A percentile compares a stretch with the other conserved stretches of the same genome.
phyloP scores from a whole-genome alignment of 2,329 filamentous ascomycete species.

The Beauveria rudraprayagi region DNA sequence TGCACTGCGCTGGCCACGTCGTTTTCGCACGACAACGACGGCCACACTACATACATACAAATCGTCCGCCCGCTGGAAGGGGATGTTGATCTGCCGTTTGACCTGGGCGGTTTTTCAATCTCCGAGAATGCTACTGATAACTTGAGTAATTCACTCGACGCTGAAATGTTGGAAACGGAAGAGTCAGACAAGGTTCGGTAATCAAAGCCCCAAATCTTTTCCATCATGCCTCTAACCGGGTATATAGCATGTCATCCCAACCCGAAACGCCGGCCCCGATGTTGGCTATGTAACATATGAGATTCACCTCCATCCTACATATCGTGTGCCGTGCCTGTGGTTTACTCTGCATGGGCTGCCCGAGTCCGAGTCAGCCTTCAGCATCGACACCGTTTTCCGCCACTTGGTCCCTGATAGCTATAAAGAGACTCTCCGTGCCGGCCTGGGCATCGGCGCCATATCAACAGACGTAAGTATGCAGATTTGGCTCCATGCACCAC shows the following conservation, averaged over 20 bases:
- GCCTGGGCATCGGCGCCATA: constrained; percentile 62
- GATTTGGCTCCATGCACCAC: background rate
- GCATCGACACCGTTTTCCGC: constrained; percentile 62
- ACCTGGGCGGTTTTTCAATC: constrained; percentile 40
- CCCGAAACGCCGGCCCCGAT: constrained; percentile 22
- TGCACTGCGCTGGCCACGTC: constrained; percentile 42
- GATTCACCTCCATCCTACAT: constrained; percentile 67
- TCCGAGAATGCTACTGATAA: constrained; percentile 18
- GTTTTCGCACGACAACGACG: constrained; percentile 31
- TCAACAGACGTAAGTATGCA: constrained; percentile 61
- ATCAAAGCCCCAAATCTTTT: background rate
- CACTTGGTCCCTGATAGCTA: constrained; percentile 60
- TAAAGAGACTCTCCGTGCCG: constrained; percentile 48
- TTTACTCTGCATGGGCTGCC: constrained; percentile 57
- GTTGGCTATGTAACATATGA: constrained; percentile 57
- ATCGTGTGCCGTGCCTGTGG: constrained; percentile 68
- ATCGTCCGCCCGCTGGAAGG: constrained; percentile 47
- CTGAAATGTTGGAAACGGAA: constrained; percentile 42
- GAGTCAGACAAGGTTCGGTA: constrained; percentile 41
- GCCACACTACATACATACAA: constrained; percentile 46
- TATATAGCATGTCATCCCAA: constrained; percentile 33
- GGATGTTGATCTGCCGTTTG: constrained; percentile 37
- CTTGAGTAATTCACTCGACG: constrained; percentile 26
- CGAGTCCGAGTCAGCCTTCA: constrained; percentile 46
- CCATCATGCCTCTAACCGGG: constrained; percentile 16